Percentiles rank a stretch among this genome's conserved stretches.
Conservation (phyloP, 176 grass and related monocot genomes). For the Lolium perenne region DNA sequence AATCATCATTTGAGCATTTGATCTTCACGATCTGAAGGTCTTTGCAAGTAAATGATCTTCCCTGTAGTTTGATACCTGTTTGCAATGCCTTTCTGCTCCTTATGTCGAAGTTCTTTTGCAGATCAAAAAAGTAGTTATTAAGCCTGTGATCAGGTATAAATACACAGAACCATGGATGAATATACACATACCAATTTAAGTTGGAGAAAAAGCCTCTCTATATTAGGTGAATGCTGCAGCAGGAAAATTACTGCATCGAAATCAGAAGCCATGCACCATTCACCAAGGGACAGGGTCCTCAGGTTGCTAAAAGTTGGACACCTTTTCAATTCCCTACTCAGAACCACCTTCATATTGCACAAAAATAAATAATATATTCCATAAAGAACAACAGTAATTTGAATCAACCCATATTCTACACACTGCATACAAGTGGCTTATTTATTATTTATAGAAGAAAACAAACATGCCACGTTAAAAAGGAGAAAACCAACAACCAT, state of each 20-base stretch:
- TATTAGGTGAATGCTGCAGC: slow-evolving; percentile 30
- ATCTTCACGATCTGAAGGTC: slow-evolving; percentile 36
- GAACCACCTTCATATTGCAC: slow-evolving; percentile 26
- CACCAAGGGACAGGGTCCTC: slow-evolving; percentile 12
- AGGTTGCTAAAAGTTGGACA: slow-evolving; percentile 6
- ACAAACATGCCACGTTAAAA: background rate
- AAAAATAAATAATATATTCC: background rate
- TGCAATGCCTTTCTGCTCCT: background rate
- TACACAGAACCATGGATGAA: background rate
- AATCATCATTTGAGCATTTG: slow-evolving; percentile 23
- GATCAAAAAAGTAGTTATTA: background rate
- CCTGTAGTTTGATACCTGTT: background rate
- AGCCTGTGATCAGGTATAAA: background rate
- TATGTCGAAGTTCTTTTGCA: background rate
- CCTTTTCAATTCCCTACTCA: background rate
- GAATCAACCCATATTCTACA: background rate
- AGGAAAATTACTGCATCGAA: slow-evolving; percentile 31
- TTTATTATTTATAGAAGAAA: background rate
- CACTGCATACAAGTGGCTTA: background rate
- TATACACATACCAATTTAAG: slow-evolving; percentile 27
- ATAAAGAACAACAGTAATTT: background rate
- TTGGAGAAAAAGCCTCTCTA: slow-evolving; percentile 35
- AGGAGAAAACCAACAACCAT: background rate
- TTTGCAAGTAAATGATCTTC: slow-evolving; percentile 29
- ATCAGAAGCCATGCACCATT: slow-evolving; percentile 6